A percentile compares a stretch with the other conserved stretches of the same genome.
Conservation (phyloP, 495 filamentous ascomycete genomes). For the Aspergillus taichungensis region DNA sequence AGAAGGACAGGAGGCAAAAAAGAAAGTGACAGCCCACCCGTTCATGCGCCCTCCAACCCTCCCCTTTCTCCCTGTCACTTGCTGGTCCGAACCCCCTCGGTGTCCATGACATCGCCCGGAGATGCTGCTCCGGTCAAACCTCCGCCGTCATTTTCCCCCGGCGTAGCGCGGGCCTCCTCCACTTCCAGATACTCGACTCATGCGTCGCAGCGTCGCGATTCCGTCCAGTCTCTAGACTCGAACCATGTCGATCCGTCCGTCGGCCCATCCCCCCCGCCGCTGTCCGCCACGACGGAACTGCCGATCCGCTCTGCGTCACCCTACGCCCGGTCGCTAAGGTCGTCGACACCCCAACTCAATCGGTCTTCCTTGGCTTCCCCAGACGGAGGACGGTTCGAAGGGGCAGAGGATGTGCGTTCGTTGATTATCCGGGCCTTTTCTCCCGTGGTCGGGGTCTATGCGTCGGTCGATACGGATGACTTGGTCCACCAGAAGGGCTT, state of each 20-base stretch:
- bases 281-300: slow-evolving; percentile 26
- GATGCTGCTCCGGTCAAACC: slow-evolving; percentile 54
- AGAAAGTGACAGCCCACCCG: slow-evolving; percentile 2
- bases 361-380: slow-evolving; percentile 49
- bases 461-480: slow-evolving; percentile 74
- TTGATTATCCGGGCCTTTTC: slow-evolving; percentile 77
- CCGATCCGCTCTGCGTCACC: slow-evolving; percentile 38
- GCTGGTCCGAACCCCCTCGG: slow-evolving; percentile 18
- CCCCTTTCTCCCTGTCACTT: slow-evolving; percentile 1
- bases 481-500: slow-evolving; percentile 82
- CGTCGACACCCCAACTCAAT: slow-evolving; percentile 48
- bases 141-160: slow-evolving; percentile 48
- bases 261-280: slow-evolving; percentile 40
- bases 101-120: slow-evolving; percentile 54
- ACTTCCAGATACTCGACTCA: slow-evolving; percentile 38
- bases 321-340: slow-evolving; percentile 51
- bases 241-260: slow-evolving; percentile 42
- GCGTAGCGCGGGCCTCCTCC: slow-evolving; percentile 42
- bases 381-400: slow-evolving; percentile 38
- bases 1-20: no score
- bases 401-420: slow-evolving; percentile 56
- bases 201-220: slow-evolving; percentile 19
- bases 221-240: slow-evolving; percentile 34
- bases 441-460: slow-evolving; percentile 75
- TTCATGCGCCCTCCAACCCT: slow-evolving; percentile 27